Base-by-base conservation (phyloP, 106 monocot genomes). In the Dendrobium catenatum region DNA sequence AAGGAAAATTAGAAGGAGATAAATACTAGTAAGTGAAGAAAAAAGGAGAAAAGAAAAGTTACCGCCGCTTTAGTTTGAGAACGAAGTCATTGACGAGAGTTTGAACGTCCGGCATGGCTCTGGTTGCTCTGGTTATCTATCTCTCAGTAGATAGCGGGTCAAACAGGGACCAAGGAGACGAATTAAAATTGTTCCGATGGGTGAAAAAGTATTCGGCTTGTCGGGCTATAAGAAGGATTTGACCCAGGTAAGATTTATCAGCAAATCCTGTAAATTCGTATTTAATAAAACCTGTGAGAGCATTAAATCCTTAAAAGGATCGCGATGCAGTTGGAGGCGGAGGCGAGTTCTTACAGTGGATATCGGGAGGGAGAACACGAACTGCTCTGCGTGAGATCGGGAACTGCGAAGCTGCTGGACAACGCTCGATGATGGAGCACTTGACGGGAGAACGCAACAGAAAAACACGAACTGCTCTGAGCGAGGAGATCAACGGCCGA, bases 71-170 rank as follows among this genome's bases (percentile, higher is more conserved):
- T 81, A 99, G 95, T 78, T 93, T 95, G 86, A 95, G 91, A 33
- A 93, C 81, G 90, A 99, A 90, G 41, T 95, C 93, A 82, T 76
- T 83, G 73, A 99, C 91, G 82, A 91, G 88, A 29, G 89, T 84
- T 59, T 93, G 92, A 68, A 89, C 84, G 85, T 99, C 98, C 78
- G 95, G 98, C 98, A 99, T 99, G 78, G 81, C 84, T 59, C 29
- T 41, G 44, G 76, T 27, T 49, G 81, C 84, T 59, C 29, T 41
- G 44, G 76, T 27, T 49, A 76, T 76, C 16, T 51, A 47, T 27
- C 2, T 11, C 27, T 33, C 76, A 15, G 26, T 49, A 17, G 20
- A 51, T 49, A 49, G 2, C 11, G 1, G 19, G 22, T 17, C 22
- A 74, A 74, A 37, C 16, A 70, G 15, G 33, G 20, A 70, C 24